These are phyloP conservation scores for Dictyostelium capitatum DNA, from an alignment of 78 protist species.

Conservation along the genomic window DNA sequence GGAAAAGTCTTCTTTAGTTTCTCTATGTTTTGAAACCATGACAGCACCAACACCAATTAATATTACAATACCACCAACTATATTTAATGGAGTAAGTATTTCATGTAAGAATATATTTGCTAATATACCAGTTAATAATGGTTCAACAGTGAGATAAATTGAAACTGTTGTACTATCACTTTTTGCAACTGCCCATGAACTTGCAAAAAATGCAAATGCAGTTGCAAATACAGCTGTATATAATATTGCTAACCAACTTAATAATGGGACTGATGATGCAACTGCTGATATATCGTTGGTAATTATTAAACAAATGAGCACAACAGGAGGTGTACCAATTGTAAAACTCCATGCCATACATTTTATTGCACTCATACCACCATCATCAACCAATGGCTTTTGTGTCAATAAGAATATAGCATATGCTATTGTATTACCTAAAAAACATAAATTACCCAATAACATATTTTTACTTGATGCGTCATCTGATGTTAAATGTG, in stretches of 20 bases:
- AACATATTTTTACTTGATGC: background rate
- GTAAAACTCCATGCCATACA: conserved; percentile 57
- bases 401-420: conserved; percentile 45
- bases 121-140: conserved; percentile 16
- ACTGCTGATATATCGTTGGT: background rate
- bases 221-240: conserved; percentile 66
- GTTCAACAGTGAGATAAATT: conserved; percentile 49
- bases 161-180: conserved; percentile 58
- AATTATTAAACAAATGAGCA: background rate
- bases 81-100: conserved; percentile 35
- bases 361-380: conserved; percentile 21
- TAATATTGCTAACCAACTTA: conserved; percentile 15
- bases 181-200: conserved; percentile 44
- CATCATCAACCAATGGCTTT: conserved; percentile 36
- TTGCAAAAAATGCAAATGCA: conserved; percentile 38
- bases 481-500: background rate
- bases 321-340: conserved; percentile 41
- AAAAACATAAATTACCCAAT: conserved; percentile 65
- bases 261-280: background rate
- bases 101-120: conserved; percentile 42
- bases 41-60: conserved; percentile 51
- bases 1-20: conserved; percentile 24
- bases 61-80: conserved; percentile 40
- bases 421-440: conserved; percentile 69
- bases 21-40: conserved; percentile 43